Percentiles rank a stretch among this genome's conserved stretches.
Evolutionary conservation across 345 rosid genomes (phyloP).

Genomic region (Salix dunnii): DNA sequence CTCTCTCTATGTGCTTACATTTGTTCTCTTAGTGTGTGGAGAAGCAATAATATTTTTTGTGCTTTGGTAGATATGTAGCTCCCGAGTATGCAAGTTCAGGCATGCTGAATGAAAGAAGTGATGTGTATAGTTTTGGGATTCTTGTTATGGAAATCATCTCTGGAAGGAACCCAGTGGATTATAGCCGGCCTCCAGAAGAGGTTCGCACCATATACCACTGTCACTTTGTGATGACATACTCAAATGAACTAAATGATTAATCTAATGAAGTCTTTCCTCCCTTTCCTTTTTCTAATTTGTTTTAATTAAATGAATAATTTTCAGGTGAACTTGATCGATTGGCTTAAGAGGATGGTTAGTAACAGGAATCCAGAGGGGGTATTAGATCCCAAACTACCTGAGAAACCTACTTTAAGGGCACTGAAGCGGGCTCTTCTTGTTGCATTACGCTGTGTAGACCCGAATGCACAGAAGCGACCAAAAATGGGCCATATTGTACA

Average conservation of each 20-base stretch:
- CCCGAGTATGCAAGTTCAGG: constrained; percentile 97
- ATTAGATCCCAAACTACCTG: constrained; percentile 75
- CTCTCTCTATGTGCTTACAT: not conserved
- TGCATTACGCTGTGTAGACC: constrained; percentile 85
- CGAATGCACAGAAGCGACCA: constrained; percentile 69
- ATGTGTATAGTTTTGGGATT: constrained; percentile 81
- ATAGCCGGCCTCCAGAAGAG: constrained; percentile 81
- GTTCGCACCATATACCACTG: constrained; percentile 25
- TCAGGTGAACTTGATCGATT: constrained; percentile 88
- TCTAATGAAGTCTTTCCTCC: not conserved
- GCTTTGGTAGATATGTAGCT: constrained; percentile 69
- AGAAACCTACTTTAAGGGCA: constrained; percentile 69
- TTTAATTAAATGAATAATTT: constrained; percentile 19
- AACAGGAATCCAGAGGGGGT: constrained; percentile 75
- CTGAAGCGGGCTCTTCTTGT: constrained; percentile 77
- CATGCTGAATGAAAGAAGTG: constrained; percentile 49
- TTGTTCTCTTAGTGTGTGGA: not conserved
- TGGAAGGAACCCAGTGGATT: constrained; percentile 91
- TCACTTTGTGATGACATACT: constrained; percentile 3
- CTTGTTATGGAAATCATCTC: constrained; percentile 83
- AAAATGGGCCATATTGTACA: constrained; percentile 84
- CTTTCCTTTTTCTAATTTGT: constrained; percentile 1
- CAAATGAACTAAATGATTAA: not conserved
- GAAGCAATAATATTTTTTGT: not conserved
- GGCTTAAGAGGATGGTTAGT: constrained; percentile 83